Evolutionary conservation across 208 protist genomes (phyloP).

Genomic region (Acanthamoeba divionensis): DNA sequence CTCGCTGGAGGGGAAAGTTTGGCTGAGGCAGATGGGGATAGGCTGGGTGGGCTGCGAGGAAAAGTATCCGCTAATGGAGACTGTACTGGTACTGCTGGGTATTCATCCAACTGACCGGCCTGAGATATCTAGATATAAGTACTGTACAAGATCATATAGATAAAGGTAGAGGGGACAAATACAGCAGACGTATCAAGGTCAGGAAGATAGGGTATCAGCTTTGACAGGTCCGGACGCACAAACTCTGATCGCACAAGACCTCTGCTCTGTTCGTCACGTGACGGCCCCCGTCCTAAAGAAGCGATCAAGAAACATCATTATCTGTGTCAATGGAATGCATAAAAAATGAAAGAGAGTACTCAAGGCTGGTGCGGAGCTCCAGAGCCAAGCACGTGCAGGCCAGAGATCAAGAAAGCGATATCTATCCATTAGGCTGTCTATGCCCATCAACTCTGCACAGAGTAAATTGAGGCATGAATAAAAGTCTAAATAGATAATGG

Average conservation of each 20-base stretch:
- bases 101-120: not conserved
- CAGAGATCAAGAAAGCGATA: conserved; percentile 4
- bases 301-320: not conserved
- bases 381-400: too few species aligned
- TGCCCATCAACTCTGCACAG: not conserved
- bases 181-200: not conserved
- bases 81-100: not conserved
- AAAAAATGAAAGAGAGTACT: not conserved
- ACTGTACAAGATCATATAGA: not conserved
- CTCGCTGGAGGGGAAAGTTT: not conserved
- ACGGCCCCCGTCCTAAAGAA: not conserved
- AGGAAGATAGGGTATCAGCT: not conserved
- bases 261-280: not conserved
- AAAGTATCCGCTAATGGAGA: not conserved
- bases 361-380: not conserved
- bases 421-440: not conserved
- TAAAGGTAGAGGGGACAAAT: not conserved
- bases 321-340: not conserved
- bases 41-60: not conserved
- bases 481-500: not conserved
- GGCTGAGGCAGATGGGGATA: not conserved
- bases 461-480: too few species aligned
- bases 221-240: not conserved
- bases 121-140: not conserved
- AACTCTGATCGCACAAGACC: too few species aligned